A percentile compares a stretch with the other conserved stretches of the same genome.
Evolutionary conservation across 257 asterid species (phyloP).

Genomic region (Primulina tabacum): DNA sequence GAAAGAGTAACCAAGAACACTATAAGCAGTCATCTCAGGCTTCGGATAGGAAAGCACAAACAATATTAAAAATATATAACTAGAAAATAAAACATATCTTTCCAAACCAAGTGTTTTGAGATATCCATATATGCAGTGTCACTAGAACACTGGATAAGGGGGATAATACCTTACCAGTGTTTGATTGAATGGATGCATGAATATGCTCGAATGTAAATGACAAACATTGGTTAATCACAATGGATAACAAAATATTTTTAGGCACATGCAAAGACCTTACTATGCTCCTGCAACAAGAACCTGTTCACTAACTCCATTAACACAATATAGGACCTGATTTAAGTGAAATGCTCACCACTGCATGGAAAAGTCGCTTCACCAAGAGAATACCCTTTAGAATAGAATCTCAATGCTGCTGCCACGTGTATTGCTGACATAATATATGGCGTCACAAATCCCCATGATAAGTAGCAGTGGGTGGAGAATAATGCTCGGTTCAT

Average conservation of each 20-base stretch:
- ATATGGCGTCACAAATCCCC: conserved; percentile 91
- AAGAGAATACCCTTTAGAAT: conserved; percentile 47
- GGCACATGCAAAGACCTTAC: neutral
- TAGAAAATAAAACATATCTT: neutral
- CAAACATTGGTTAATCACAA: neutral
- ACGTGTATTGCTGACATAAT: conserved; percentile 71
- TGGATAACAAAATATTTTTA: neutral
- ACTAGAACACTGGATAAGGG: neutral
- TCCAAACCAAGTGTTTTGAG: conserved; percentile 2
- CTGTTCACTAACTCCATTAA: neutral
- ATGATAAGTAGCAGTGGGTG: conserved; percentile 84
- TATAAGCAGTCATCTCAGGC: conserved; percentile 1
- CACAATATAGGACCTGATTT: neutral
- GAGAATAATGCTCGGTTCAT: conserved; percentile 94
- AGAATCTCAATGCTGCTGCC: conserved; percentile 67
- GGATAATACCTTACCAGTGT: conserved; percentile 9
- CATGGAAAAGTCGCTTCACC: conserved; percentile 54
- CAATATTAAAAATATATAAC: conserved; percentile 4
- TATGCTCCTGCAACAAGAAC: conserved; percentile 8
- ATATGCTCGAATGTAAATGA: neutral
- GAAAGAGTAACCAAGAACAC: conserved; percentile 12
- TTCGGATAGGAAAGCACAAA: neutral
- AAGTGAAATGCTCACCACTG: conserved; percentile 50
- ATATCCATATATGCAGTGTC: conserved; percentile 9
- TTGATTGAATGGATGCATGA: neutral